Evolutionary conservation across 805 yeast genomes (phyloP), one percentile per base, ranked within the genome.

Genomic region (Spencermartinsiella europaea): DNA sequence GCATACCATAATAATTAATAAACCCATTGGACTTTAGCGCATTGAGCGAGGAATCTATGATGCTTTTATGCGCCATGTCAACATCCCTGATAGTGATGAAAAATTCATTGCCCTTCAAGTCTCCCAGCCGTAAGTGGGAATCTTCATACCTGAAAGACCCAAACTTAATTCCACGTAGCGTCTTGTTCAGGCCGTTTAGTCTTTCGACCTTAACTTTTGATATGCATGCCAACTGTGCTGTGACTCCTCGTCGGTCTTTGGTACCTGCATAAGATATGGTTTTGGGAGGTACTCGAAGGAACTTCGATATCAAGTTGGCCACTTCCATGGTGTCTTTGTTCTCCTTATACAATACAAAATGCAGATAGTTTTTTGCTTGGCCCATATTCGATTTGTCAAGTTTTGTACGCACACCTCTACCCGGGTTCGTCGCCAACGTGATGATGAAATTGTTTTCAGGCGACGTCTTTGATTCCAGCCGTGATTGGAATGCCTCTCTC

Each of bases 261-360:
- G 99, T 95, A 19, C 99, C 99, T 0, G 97, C 95, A 64, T 81
- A 88, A 44, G 86, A 74, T 31, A 93, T 73, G 35, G 71, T 62
- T 52, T 81, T 83, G 3, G 83, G 71, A n/a, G 90, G 91, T 17
- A 85, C 68, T 51, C 88, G 77, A 53, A 93, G 70, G 50, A 86
- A 76, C 60, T 83, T 83, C 41, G 90, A 71, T 41, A 93, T 68
- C 21, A 84, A 66, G 16, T 80, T 75, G 1, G 93, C 93, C 12
- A 87, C 93, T 67, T 93, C 97, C 96, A 93, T 87, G 0, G 99
- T 90, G 56, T 93, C 99, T 62, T 90, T 85, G 68, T 93, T 93
- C 62, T 93, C 97, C 64, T 93, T 93, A 70, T 86, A 89, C 21
- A 93, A 69, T 10, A 85, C 79, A 59, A 90, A 83, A 58, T 85